Evolutionary conservation across 73 alveolate species (phyloP), one percentile per base, ranked within the genome.

Genomic region (Diophrys sp.): DNA sequence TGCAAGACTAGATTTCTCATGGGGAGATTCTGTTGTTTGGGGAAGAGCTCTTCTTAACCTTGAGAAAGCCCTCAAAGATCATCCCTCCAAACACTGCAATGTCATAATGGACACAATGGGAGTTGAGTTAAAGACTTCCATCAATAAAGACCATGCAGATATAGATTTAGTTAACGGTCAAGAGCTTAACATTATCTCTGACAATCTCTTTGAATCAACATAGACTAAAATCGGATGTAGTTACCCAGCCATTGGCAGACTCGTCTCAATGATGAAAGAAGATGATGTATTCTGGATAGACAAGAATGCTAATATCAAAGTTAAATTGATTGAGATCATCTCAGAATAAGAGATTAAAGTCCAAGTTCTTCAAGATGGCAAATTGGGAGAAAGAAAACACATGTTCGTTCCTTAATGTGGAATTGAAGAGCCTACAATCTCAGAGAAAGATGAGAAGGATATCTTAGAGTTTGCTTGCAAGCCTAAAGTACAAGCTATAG

Each of bases 51-150:
- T 44, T 44, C 5, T 18, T 44, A 44, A 44, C 18, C n/a, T 44
- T 11, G 5, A 44, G 18, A 44, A 5, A 11, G 62, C 62, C 18
- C 62, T 11, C 5, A 44, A 18, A 44, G 62, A 5, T 18, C 18
- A 11, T 18, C 62, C 62, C 18, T 5, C n/a, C 5, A 44, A 44
- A 18, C 5, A 5, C 18, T 44, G 62, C 62, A 18, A 5, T 11
- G 18, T 77, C 24, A 82, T 82, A 80, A 70, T 89, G 34, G 95
- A 89, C 82, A 89, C 95, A 67, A 83, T 83, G 78, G 95, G 95
- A 24, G 91, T 91, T 23, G 90, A 89, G 74, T 74, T 89, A 1
- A 73, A 85, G 78, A 78, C 89, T 73, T 91, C 91, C 1, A 71
- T 81, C 67, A 53, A 79, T 0, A 70, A 77, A 18, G 92, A 89